Evolutionary conservation across 1,284 basidiomycete genomes (phyloP).

Genomic region (Pseudozyma sp.): DNA sequence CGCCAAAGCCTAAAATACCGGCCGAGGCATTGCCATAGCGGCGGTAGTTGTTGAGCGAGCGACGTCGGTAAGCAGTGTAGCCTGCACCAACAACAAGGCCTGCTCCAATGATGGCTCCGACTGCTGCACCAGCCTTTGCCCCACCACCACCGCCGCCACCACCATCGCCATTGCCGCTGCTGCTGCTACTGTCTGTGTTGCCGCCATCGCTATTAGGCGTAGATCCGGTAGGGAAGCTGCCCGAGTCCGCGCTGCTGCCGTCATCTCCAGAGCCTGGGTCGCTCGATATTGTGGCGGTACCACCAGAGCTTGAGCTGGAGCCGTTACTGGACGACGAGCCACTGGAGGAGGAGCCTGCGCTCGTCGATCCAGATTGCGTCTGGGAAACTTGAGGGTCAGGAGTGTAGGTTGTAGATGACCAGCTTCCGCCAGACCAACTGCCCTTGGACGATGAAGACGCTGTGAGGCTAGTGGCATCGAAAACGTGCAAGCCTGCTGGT

Average conservation of each 20-base stretch:
- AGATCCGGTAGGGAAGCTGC: slow-evolving; percentile 26
- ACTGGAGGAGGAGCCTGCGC: not conserved
- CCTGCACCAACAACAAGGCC: slow-evolving; percentile 59
- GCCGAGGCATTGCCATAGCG: slow-evolving; percentile 45
- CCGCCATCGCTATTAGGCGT: too few species aligned
- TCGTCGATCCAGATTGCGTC: not conserved
- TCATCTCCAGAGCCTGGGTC: slow-evolving; percentile 1
- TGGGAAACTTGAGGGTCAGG: slow-evolving; percentile 47
- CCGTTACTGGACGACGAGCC: slow-evolving; percentile 7
- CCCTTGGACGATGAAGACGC: slow-evolving; percentile 22
- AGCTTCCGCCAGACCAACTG: slow-evolving; percentile 50
- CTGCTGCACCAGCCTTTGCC: slow-evolving; percentile 55
- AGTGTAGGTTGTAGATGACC: slow-evolving; percentile 49
- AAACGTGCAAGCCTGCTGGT: slow-evolving; percentile 43
- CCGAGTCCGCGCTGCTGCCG: slow-evolving; percentile 6
- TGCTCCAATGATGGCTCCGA: slow-evolving; percentile 54
- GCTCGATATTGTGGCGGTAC: not conserved
- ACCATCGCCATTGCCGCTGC: slow-evolving; percentile 6
- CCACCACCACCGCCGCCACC: slow-evolving; percentile 23
- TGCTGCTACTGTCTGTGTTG: not conserved
- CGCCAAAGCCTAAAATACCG: slow-evolving; percentile 38
- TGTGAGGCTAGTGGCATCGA: slow-evolving; percentile 39
- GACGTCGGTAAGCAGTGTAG: slow-evolving; percentile 50
- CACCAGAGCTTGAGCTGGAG: slow-evolving; percentile 21
- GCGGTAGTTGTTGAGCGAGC: slow-evolving; percentile 45